These are phyloP conservation scores for Blastocystis sp. DNA, from an alignment of 352 stramenopile species.

Conservation along the genomic window DNA sequence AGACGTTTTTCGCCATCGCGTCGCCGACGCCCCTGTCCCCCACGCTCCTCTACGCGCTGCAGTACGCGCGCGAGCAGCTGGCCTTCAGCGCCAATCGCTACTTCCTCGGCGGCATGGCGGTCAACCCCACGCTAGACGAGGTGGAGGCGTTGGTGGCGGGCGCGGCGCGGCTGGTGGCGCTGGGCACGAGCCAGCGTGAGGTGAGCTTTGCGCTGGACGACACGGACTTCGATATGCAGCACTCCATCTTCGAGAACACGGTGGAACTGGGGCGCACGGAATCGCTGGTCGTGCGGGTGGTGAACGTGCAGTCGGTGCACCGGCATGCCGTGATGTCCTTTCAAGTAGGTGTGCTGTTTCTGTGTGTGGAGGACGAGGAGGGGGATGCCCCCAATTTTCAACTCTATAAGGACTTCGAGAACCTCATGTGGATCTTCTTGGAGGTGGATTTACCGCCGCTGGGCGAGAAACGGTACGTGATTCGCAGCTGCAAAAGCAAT, in stretches of 20 bases:
- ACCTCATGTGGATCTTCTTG: neutral
- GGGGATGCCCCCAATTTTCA: neutral
- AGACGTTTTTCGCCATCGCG: neutral
- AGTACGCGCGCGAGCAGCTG: neutral
- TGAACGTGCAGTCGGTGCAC: conserved; percentile 7
- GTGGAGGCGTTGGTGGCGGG: neutral
- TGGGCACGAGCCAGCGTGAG: neutral
- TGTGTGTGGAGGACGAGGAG: neutral
- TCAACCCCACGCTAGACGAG: neutral
- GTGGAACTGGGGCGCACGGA: neutral
- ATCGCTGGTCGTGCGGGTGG: neutral
- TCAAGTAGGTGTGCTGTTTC: neutral
- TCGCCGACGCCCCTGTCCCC: neutral
- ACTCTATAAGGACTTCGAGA: neutral
- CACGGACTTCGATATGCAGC: neutral
- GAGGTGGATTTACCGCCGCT: neutral
- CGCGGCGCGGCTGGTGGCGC: neutral
- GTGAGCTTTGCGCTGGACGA: conserved; percentile 22
- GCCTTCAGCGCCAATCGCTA: neutral
- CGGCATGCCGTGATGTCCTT: neutral
- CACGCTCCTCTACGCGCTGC: neutral
- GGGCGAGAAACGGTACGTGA: neutral
- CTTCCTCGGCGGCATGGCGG: conserved; percentile 25
- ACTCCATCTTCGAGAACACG: conserved; percentile 13
- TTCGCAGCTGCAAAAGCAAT: neutral